Base-by-base conservation (phyloP, 2,329 filamentous ascomycete species). In the Colletotrichum limetticola region DNA sequence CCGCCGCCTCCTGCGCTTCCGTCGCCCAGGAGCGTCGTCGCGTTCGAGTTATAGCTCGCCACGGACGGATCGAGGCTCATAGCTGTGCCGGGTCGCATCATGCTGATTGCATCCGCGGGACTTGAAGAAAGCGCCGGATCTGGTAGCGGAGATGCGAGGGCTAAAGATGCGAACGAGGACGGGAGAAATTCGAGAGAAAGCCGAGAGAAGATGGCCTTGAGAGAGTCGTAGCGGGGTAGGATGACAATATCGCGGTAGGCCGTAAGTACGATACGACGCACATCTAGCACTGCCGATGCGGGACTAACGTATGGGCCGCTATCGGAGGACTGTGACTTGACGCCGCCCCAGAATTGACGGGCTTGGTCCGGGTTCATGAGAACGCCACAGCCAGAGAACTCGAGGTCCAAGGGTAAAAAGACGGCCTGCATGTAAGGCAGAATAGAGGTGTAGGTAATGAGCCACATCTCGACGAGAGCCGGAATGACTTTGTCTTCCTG, bases 361-460 rank as follows among this genome's bases (percentile, higher is more conserved):
- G 95, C 93, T 82, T 97, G 93, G 5, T 94, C 91, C 0, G 89
- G 82, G 0, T 89, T 92, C 89, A 98, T 92, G 68, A 98, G 89
- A 0, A 91, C 87, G 19, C 97, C 97, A 59, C 90, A 89, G 6
- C 96, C 97, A 66, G 94, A 92, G 80, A 99, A 97, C 80, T 99
- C 97, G 12, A 98, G 89, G 79, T 99, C 97, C 1, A 99, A 85
- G 0, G 95, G 97, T 1, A 99, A 85, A 79, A 99, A 98, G 1
- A 98, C 95, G 1, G 96, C 95, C 84, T 98, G 96, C 78, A 99
- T 92, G 79, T 98, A 98, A 0, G 97, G 97, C 5, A 98, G 84
- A 49, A 98, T 94, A 7, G 91, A 93, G 3, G 95, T 96, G 78
- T 98, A 98, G 0, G 97, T 95, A 59, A 97, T 92, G 72, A 97